These are phyloP conservation scores for Pestalotiopsis sp. DNA, from an alignment of 2,329 filamentous ascomycete genomes.

Conservation along the genomic window DNA sequence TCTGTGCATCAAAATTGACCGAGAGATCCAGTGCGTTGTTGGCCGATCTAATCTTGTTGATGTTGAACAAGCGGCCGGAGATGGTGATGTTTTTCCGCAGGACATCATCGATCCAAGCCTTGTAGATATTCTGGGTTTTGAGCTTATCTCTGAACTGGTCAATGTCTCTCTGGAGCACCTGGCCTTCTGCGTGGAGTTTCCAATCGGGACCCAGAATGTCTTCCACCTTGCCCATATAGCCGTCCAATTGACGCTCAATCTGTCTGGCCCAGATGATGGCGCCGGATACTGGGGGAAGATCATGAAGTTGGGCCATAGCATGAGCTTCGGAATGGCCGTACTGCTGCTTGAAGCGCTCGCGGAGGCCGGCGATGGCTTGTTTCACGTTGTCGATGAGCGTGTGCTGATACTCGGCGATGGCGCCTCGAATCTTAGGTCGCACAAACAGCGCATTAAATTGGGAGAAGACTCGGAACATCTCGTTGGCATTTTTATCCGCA, in stretches of 20 bases:
- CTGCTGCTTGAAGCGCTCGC: conserved; percentile 98
- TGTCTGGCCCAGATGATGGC: conserved; percentile 98
- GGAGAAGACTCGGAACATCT: conserved; percentile 99
- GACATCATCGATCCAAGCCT: conserved; percentile 93
- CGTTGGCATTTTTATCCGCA: conserved; percentile 87
- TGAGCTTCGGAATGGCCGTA: conserved; percentile 98
- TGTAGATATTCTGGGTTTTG: conserved; percentile 90
- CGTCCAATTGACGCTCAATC: conserved; percentile 93
- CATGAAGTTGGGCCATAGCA: conserved; percentile 95
- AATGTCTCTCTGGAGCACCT: conserved; percentile 90
- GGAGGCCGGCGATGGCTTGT: conserved; percentile 87
- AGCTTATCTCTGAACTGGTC: conserved; percentile 95
- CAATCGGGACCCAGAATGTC: conserved; percentile 94
- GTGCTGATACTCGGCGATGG: conserved; percentile 97
- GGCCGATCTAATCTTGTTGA: conserved; percentile 84
- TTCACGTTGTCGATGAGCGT: conserved; percentile 98
- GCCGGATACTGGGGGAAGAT: conserved; percentile 92
- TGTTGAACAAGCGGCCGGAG: conserved; percentile 87
- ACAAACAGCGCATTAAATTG: conserved; percentile 99
- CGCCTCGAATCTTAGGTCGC: conserved; percentile 96
- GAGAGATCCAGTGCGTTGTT: conserved; percentile 86
- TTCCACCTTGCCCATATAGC: conserved; percentile 99
- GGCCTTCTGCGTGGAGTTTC: conserved; percentile 91
- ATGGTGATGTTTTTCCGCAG: conserved; percentile 88
- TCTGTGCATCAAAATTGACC: conserved; percentile 96